Base-by-base conservation (phyloP, 2,329 filamentous ascomycete species). In the Fusarium armeniacum region DNA sequence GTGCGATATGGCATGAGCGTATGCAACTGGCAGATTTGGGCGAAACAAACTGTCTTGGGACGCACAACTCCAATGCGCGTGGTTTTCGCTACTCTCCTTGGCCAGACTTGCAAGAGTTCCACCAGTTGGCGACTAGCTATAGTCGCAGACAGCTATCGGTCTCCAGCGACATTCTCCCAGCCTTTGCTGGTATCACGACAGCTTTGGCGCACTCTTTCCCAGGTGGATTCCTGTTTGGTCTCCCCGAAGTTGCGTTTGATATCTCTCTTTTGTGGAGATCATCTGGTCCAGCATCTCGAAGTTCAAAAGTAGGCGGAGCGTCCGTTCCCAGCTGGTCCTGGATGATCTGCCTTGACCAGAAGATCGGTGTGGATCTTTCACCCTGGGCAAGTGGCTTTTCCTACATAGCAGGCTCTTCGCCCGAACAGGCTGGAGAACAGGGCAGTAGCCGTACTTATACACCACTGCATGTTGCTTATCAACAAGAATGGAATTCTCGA, bases 81-180 rank as follows among this genome's bases (percentile, higher is more conserved):
- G 49, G 49, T 3, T 51, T 51, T 5, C 49, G 49, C 5, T 51
- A 51, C 13, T 51, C 49, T 28, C 33, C 49, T 3, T 51, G 49
- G 49, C 49, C 49, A 8, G 49, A 51, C 7, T 15, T 51, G 10
- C 49, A 51, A 7, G 49, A 51, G 13, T 51, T 51, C 4, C 49
- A 51, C 16, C 49, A 51, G 4, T 10, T 51, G 6, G 49, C 49
- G 5, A 51, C 24, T 0, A 51, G 49, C 12, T 51, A 51, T 28
- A 51, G 49, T 20, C 49, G 49, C 0, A 51, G 49, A n/a, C 24
- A 40, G 5, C 10, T 51, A 3, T 16, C 33, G 0, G 40, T 51
- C 1, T 28, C 49, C 0, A 18, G 24, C 7, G 49, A 51, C 15
- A 51, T 40, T 3, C 13, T 51, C 7, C 33, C 49, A 5, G 49